Evolutionary conservation across 2,329 filamentous ascomycete genomes (phyloP), one percentile per base, ranked within the genome.

Genomic region (Xylariaceae sp.): DNA sequence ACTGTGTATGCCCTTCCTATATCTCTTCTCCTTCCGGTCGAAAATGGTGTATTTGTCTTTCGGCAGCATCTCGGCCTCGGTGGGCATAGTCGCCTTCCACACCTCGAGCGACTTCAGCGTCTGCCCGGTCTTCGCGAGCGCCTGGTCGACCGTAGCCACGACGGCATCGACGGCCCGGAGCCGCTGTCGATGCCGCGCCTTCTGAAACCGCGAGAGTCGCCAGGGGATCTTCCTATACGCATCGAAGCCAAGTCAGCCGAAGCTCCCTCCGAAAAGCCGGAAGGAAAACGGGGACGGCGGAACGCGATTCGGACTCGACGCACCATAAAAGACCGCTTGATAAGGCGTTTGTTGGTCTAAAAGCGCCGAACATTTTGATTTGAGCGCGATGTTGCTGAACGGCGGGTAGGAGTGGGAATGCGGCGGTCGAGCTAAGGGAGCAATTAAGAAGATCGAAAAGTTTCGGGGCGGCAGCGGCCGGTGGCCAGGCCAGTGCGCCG

Each of bases 41-140:
- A 97, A 99, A 67, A 99, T 87, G 26, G 90, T 96, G 76, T 99
- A 99, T 76, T 99, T 99, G 76, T 99, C 94, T 73, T 84, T 87
- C 44, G 94, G 87, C 71, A 95, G 71, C 94, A 99, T 99, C 79
- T 97, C 91, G 67, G 84, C 81, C 79, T 99, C 94, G 22, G 84
- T 88, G 19, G 94, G 94, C 94, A 99, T 99, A 74, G 96, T 90
- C 36, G 80, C 80, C 78, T 94, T 96, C 94, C 94, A 99, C 68
- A 86, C 77, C 71, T 95, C 87, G 55, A 99, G 78, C 50, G 89
- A 80, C 74, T 90, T 90, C 44, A 85, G 81, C 55, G 85, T 81
- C 67, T 85, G 78, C 54, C 88, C 85, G 70, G 87, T 79, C 71
- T 86, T 88, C 49, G 83, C 79, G 50, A 97, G 80, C 16, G 92